These are phyloP conservation scores for Ophiosphaerella narmari DNA, from an alignment of 2,329 filamentous ascomycete genomes.

Conservation along the genomic window DNA sequence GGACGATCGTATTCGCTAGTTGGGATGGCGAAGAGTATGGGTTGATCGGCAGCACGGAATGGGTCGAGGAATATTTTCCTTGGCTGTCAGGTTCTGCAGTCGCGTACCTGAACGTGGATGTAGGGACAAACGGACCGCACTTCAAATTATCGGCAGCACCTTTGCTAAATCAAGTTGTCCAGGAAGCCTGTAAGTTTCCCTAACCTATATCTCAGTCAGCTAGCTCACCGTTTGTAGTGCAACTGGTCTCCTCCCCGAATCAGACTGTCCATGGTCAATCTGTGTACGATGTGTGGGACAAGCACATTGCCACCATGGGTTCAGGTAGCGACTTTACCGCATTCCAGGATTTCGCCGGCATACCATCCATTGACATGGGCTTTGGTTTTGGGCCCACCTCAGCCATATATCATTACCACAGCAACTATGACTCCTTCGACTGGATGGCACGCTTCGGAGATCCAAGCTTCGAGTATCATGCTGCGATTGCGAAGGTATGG, in stretches of 20 bases:
- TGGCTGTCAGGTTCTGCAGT: conserved; percentile 77
- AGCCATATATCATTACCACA: conserved; percentile 76
- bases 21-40: conserved; percentile 79
- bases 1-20: conserved; percentile 85
- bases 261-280: conserved; percentile 73
- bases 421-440: conserved; percentile 81
- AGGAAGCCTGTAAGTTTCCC: conserved; percentile 59
- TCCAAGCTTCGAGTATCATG: conserved; percentile 62
- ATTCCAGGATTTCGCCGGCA: conserved; percentile 59
- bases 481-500: conserved; percentile 53
- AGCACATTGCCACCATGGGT: conserved; percentile 60
- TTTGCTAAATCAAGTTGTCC: conserved; percentile 73
- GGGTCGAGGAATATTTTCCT: conserved; percentile 86
- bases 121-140: conserved; percentile 68
- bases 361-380: conserved; percentile 54
- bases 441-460: conserved; percentile 86
- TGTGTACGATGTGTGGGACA: conserved; percentile 65
- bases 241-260: conserved; percentile 60
- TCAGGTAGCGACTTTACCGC: conserved; percentile 58
- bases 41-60: conserved; percentile 84
- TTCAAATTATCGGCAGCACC: conserved; percentile 73
- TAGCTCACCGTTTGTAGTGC: conserved; percentile 26
- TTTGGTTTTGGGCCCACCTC: conserved; percentile 45
- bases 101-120: conserved; percentile 86
- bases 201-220: background rate